Base-by-base conservation (phyloP, 352 stramenopile species). In the Thalassiosira exigua region DNA sequence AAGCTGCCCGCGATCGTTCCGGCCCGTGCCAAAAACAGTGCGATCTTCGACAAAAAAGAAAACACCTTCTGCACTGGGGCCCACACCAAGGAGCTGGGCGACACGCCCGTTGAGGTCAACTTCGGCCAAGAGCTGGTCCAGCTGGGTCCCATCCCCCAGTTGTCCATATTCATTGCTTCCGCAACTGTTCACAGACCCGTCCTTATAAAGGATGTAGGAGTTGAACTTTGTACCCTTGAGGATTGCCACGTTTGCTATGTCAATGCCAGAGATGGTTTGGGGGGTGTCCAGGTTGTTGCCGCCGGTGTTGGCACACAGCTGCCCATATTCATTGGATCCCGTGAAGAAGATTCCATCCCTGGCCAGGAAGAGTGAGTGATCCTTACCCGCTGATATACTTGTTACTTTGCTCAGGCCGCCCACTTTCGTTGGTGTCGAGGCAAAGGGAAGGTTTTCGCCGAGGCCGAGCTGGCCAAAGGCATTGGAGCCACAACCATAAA, bases 91-190 rank as follows among this genome's bases (percentile, higher is more conserved):
- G n/a, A 80, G n/a, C 12, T 21, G 22, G 1, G 79, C 58, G 17
- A 73, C 41, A 0, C 57, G 27, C 9, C 46, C 32, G 29, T 50
- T 50, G 17, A 67, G 61, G 14, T 50, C 27, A 14, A 80, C 69
- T 27, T 29, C 52, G 14, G 52, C 44, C 22, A 64, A 52, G 12
- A 74, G 42, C 0, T 27, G 3, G 65, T 84, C 44, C 29, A 70
- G 48, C 1, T 80, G 39, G 14, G 69, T 54, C 32, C 69, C 76
- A 74, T 84, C 54, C 4, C 76, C 76, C 39, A 84, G 30, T 44
- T 84, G 76, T 7, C 76, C 76, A 48, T 70, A 65, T 39, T 70
- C 21, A 60, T 84, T 84, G n/a, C 71, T 62, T 14, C 76, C 76
- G 33, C 76, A 84, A 29, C 56, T 39, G 42, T 59, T 74, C 1